Conservation (phyloP, 495 filamentous ascomycete species). For the Trichoderma orchidacearum region DNA sequence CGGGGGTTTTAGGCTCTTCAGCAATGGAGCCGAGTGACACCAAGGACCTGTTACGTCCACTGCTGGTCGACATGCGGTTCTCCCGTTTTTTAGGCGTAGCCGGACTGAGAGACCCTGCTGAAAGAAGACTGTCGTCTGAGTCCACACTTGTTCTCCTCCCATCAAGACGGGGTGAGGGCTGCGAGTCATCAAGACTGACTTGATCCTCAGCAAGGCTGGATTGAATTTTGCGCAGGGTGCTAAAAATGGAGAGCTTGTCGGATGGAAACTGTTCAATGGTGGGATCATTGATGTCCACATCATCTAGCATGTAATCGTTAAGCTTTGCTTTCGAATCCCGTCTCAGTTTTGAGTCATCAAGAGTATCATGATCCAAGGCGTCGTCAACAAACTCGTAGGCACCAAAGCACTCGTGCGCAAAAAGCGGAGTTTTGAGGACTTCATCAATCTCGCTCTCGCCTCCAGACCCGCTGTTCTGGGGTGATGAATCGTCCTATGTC, state of each 20-base stretch:
- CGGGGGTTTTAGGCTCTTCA: constrained; percentile 1
- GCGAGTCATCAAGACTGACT: constrained; percentile 19
- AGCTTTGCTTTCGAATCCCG: neutral
- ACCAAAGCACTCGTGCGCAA: constrained; percentile 8
- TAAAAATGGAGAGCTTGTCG: constrained; percentile 29
- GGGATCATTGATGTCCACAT: constrained; percentile 34
- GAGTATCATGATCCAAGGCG: constrained; percentile 7
- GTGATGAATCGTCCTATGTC: neutral
- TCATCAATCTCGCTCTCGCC: constrained; percentile 6
- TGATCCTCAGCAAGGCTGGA: constrained; percentile 31
- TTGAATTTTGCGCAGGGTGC: constrained; percentile 28
- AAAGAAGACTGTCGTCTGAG: neutral
- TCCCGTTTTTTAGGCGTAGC: neutral
- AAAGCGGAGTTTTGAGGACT: constrained; percentile 1
- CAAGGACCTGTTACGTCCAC: neutral
- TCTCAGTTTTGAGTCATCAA: constrained; percentile 8
- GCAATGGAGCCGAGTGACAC: constrained; percentile 2
- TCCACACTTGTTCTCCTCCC: neutral
- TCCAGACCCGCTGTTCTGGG: neutral
- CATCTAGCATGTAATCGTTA: constrained; percentile 7
- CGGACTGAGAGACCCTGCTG: neutral
- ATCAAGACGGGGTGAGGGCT: constrained; percentile 14
- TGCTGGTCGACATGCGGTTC: neutral
- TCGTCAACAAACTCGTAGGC: constrained; percentile 6
- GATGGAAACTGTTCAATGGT: constrained; percentile 36